Evolutionary conservation across 208 protist genomes (phyloP), one percentile per base, ranked within the genome.

Genomic region (Trichomonas tenax): DNA sequence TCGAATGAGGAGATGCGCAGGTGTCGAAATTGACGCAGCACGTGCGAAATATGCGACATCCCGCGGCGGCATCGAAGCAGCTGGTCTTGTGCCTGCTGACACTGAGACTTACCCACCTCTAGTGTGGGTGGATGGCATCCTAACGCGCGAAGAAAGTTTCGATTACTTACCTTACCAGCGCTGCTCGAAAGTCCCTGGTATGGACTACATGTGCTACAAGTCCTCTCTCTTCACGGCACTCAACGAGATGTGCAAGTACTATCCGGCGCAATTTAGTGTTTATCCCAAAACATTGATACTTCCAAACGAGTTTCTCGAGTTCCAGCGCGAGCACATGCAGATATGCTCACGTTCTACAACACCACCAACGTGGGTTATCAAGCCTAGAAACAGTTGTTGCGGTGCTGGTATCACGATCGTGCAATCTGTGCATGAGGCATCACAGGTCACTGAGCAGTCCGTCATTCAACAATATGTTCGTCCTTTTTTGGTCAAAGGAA

Each of bases 401-500:
- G 86, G 86, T 31, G 45, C 41, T n/a, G 86, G 86, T 2, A 93
- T 93, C 51, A 41, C 41, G n/a, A 48, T 93, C 46, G 51, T 93
- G 9, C 86, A 93, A 51, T 93, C 86, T 38, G 45, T 51, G 0
- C 86, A 93, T n/a, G 86, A 93, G 9, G 86, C 86, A 17, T 23
- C 41, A 34, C 15, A 34, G 34, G 45, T 93, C 38, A 93, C 23
- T 21, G 23, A 95, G n/a, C 46, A 34, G 8, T 93, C 82, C 6
- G 84, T 96, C 17, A 84, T 96, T 34, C 96, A 97, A 82, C 72
- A 81, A 11, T 96, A 97, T 88, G 89, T 97, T 14, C 21, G 34
- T 23, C 97, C 97, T 21, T 89, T 97, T 38, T 38, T 96, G 10
- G 63, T 97, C 45, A 58, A 96, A 49, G 96, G 95, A 21, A 84